Evolutionary conservation across 169 alveolate species (phyloP).

Genomic region (Pseudocohnilembus persalinus): DNA sequence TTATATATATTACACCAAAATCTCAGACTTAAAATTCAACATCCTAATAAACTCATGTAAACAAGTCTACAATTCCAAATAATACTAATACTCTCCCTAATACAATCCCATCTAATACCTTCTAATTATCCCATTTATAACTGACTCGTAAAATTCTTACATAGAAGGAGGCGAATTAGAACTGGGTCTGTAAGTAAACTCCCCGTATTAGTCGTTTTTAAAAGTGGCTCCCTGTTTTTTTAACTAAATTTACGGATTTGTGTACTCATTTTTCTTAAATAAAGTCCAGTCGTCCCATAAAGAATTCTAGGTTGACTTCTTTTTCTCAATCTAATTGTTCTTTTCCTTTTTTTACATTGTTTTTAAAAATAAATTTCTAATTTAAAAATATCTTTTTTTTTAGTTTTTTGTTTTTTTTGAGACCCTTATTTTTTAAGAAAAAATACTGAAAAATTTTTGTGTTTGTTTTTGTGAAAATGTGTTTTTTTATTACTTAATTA

Average conservation of each 20-base stretch:
- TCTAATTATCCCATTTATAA: slow-evolving; percentile 43
- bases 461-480: no score
- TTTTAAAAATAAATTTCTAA: no score
- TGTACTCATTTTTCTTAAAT: slow-evolving; percentile 43
- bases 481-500: no score
- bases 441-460: no score
- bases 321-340: no score
- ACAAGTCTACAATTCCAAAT: slow-evolving; percentile 39
- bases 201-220: slow-evolving; percentile 51
- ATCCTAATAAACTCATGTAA: slow-evolving; percentile 44
- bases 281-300: slow-evolving; percentile 50
- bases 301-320: no score
- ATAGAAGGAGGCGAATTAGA: slow-evolving; percentile 40
- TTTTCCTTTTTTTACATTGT: no score
- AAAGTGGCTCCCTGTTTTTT: slow-evolving; percentile 42
- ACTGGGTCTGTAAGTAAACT: slow-evolving; percentile 47
- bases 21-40: slow-evolving; percentile 43
- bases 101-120: slow-evolving; percentile 46
- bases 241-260: slow-evolving; percentile 37
- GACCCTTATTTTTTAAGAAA: no score
- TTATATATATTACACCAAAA: no score
- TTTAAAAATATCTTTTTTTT: no score
- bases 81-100: slow-evolving; percentile 45
- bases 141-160: slow-evolving; percentile 51
- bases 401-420: no score